A percentile compares a stretch with the other conserved stretches of the same genome.
phyloP scores from a whole-genome alignment of 225 moss, liverwort and hornwort species.

The Sphagnum tenellum region DNA sequence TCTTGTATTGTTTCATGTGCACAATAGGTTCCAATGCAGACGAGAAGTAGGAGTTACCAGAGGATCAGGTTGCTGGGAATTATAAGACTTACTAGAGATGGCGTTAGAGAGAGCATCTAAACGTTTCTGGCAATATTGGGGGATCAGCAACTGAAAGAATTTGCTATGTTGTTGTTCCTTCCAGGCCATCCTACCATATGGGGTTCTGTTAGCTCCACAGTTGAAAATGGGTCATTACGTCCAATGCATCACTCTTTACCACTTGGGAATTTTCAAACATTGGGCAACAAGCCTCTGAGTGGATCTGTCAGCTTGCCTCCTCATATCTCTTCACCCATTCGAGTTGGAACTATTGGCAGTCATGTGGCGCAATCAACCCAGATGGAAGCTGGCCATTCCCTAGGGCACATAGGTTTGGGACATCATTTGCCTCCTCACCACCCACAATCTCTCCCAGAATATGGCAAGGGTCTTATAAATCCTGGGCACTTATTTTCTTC shows the following conservation, averaged over 20 bases:
- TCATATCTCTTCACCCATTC: slow-evolving; percentile 77
- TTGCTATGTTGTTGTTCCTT: not conserved
- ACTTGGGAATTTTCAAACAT: slow-evolving; percentile 49
- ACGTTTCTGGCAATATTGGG: no score
- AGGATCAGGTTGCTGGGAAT: no score
- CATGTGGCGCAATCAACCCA: slow-evolving; percentile 74
- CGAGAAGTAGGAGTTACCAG: no score
- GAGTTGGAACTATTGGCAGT: slow-evolving; percentile 91
- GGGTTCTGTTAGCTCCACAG: slow-evolving; percentile 44
- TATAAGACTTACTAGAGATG: no score
- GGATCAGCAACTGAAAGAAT: no score
- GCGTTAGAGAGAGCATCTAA: no score
- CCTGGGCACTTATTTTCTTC: slow-evolving; percentile 58
- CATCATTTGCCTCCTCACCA: slow-evolving; percentile 84
- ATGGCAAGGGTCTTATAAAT: slow-evolving; percentile 66
- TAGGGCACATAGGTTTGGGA: slow-evolving; percentile 74
- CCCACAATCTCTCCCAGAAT: slow-evolving; percentile 84
- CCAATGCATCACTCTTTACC: slow-evolving; percentile 50
- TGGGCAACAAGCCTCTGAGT: slow-evolving; percentile 59
- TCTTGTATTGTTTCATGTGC: no score
- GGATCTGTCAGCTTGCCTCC: slow-evolving; percentile 66
- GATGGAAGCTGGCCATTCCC: slow-evolving; percentile 74
- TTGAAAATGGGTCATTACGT: slow-evolving; percentile 55
- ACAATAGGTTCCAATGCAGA: no score
- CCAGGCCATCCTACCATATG: slow-evolving; percentile 88